Base-by-base conservation (phyloP, 2,329 filamentous ascomycete species). In the Aureobasidium sp. region DNA sequence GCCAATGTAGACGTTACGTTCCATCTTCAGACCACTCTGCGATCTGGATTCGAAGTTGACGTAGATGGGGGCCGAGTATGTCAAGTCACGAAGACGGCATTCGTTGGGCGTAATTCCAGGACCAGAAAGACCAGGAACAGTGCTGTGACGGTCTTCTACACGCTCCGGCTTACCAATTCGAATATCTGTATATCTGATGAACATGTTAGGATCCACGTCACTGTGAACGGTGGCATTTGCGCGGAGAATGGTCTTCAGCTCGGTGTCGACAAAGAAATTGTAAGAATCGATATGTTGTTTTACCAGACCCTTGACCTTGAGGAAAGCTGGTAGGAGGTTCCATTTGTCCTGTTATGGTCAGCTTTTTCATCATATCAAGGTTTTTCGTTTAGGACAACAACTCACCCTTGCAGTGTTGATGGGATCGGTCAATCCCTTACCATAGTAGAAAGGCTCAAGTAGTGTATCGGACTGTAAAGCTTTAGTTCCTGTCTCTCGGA, bases 281-380 rank as follows among this genome's bases (percentile, higher is more conserved):
- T 95, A 99, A 27, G 94, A 97, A 78, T 99, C 95, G 72, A 96
- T 93, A 75, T 97, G 92, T 80, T 97, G 93, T 76, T 97, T 97
- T 59, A 97, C 92, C 63, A 97, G 81, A 63, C 92, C 92, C 77
- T 99, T 99, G 70, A 97, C 92, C 76, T 97, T 97, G 63, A 99
- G 79, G 75, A 99, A 99, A n/a, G 94, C 94, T 0, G 94, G 95
- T 32, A 99, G 78, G 46, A 99, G 81, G 74, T 97, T 96, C 85
- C 93, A 97, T 81, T 99, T 99, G 79, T 99, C 94, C 71, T 89
- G 69, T 9, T 17, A 20, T 17, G 3, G 26, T 57, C 27, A 55
- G 43, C 3, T 41, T 10, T n/a, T n/a, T 9, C 1, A n/a, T 13
- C 2, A 13, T 20, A 6, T 53, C 10, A 15, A 39, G 17, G 7